phyloP scores from a whole-genome alignment of 2,329 filamentous ascomycete species.

The Neofusicoccum ribis region DNA sequence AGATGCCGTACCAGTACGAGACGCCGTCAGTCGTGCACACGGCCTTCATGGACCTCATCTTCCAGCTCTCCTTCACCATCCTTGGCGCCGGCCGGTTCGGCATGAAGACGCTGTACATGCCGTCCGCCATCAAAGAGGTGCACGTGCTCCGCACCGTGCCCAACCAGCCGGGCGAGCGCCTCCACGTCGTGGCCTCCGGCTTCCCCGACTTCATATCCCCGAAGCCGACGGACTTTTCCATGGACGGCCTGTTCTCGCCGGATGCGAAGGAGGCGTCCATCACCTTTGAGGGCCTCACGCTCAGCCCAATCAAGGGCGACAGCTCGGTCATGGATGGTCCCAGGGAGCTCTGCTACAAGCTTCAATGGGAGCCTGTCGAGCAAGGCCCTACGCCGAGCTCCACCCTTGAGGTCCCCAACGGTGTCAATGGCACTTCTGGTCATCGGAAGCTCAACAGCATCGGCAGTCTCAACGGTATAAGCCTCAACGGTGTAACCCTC shows the following conservation, averaged over 20 bases:
- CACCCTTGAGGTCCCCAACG: not conserved
- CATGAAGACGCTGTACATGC: slow-evolving; percentile 17
- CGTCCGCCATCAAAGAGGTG: not conserved
- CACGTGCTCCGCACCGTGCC: not conserved
- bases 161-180: not conserved
- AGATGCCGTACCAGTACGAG: slow-evolving; percentile 14
- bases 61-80: slow-evolving; percentile 18
- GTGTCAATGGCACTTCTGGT: not conserved
- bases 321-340: not conserved
- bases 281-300: not conserved
- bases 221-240: not conserved
- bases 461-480: not conserved
- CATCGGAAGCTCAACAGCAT: not conserved
- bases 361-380: slow-evolving; percentile 10
- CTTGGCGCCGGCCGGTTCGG: slow-evolving; percentile 7
- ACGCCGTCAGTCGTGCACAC: slow-evolving; percentile 15
- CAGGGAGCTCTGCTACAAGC: slow-evolving; percentile 13
- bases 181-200: not conserved
- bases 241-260: not conserved
- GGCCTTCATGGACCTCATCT: slow-evolving; percentile 12
- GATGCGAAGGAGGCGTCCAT: slow-evolving; percentile 1
- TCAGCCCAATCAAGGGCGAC: slow-evolving; percentile 11
- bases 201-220: not conserved
- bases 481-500: not conserved
- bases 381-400: not conserved